These are phyloP conservation scores for Claviceps fusiformis DNA, from an alignment of 2,329 filamentous ascomycete genomes.

Conservation along the genomic window DNA sequence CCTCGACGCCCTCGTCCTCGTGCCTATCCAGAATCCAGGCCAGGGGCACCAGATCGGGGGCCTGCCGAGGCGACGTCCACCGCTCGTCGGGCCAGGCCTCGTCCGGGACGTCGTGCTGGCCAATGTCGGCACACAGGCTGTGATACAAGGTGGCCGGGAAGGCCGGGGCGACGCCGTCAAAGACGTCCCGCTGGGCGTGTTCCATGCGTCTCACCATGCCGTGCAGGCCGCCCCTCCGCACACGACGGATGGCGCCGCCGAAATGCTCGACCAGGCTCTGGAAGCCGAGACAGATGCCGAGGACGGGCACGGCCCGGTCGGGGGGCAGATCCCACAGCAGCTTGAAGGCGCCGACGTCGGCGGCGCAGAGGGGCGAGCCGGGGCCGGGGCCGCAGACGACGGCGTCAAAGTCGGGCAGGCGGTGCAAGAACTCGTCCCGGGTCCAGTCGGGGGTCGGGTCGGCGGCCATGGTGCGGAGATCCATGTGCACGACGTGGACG, in stretches of 20 bases:
- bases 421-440: slow-evolving; percentile 23
- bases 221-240: slow-evolving; percentile 63
- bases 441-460: slow-evolving; percentile 37
- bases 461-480: slow-evolving; percentile 47
- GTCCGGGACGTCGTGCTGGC: slow-evolving; percentile 27
- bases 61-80: slow-evolving; percentile 24
- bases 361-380: slow-evolving; percentile 56
- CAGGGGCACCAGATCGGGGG: slow-evolving; percentile 38
- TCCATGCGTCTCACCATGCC: slow-evolving; percentile 62
- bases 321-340: slow-evolving; percentile 57
- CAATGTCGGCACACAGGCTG: slow-evolving; percentile 42
- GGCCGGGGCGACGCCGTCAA: slow-evolving; percentile 37
- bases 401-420: slow-evolving; percentile 55
- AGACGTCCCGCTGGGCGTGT: slow-evolving; percentile 50
- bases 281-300: slow-evolving; percentile 84
- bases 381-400: slow-evolving; percentile 86
- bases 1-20: slow-evolving; percentile 21
- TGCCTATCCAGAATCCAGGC: slow-evolving; percentile 40
- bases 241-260: slow-evolving; percentile 50
- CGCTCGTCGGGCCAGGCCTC: slow-evolving; percentile 23
- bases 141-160: slow-evolving; percentile 70
- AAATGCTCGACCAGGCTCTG: slow-evolving; percentile 63
- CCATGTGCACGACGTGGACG: slow-evolving; percentile 25
- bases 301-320: slow-evolving; percentile 52
- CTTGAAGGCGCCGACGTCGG: slow-evolving; percentile 74